These are phyloP conservation scores for Daldinia decipiens DNA, from an alignment of 495 filamentous ascomycete genomes.

Conservation along the genomic window DNA sequence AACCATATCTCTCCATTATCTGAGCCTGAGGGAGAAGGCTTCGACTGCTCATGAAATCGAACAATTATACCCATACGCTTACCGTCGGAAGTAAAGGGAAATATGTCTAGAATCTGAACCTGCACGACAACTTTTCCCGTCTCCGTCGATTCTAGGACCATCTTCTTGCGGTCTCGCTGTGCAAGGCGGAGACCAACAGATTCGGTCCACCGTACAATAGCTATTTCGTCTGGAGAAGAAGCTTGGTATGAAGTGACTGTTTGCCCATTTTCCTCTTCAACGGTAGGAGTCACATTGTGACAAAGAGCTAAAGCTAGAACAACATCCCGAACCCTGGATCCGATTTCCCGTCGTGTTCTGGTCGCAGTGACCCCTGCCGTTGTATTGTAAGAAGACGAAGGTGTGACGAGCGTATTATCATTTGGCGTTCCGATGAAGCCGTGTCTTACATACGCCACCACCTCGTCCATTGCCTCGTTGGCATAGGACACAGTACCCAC, in stretches of 20 bases:
- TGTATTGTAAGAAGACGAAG: slow-evolving; percentile 73
- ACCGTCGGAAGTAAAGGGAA: slow-evolving; percentile 96
- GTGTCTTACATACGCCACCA: slow-evolving; percentile 83
- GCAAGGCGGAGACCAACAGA: slow-evolving; percentile 86
- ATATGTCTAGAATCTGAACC: slow-evolving; percentile 92
- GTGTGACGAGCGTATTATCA: slow-evolving; percentile 69
- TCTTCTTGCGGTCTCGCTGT: slow-evolving; percentile 85
- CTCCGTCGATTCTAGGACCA: slow-evolving; percentile 81
- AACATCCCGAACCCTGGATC: slow-evolving; percentile 88
- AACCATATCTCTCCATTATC: slow-evolving; percentile 88
- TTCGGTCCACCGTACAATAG: slow-evolving; percentile 96
- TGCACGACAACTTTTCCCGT: slow-evolving; percentile 80
- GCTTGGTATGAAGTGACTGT: slow-evolving; percentile 92
- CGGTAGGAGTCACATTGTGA: slow-evolving; percentile 96
- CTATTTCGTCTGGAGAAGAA: slow-evolving; percentile 97
- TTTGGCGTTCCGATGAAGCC: slow-evolving; percentile 68
- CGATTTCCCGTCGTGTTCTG: slow-evolving; percentile 89
- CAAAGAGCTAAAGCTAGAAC: slow-evolving; percentile 92
- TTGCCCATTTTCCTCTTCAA: slow-evolving; percentile 80
- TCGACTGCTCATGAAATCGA: slow-evolving; percentile 71
- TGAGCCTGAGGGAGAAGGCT: slow-evolving; percentile 53
- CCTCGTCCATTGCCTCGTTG: slow-evolving; percentile 98
- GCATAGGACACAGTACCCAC: slow-evolving; percentile 98
- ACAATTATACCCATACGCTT: slow-evolving; percentile 99
- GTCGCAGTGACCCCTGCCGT: slow-evolving; percentile 70